A percentile compares a stretch with the other conserved stretches of the same genome.
phyloP scores from a whole-genome alignment of 1,284 basidiomycete genomes.

The Volvariella volvacea region DNA sequence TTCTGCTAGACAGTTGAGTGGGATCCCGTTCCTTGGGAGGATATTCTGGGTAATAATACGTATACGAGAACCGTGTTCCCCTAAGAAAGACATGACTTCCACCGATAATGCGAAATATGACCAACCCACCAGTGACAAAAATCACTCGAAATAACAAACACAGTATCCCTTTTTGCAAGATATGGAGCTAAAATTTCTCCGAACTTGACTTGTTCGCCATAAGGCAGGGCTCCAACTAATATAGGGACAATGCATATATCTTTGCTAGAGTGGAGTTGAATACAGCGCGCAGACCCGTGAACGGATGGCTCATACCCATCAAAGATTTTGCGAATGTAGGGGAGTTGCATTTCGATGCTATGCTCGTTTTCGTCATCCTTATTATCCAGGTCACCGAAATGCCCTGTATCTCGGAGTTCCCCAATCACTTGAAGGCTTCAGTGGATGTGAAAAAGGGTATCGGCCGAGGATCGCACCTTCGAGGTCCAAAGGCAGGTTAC shows the following conservation, averaged over 20 bases:
- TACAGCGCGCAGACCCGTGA: background rate
- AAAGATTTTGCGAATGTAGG: conserved; percentile 87
- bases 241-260: conserved; percentile 86
- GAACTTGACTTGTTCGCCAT: conserved; percentile 51
- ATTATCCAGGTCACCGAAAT: conserved; percentile 67
- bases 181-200: conserved; percentile 78
- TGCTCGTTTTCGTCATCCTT: conserved; percentile 90
- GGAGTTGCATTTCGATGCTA: conserved; percentile 96
- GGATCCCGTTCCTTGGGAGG: conserved; percentile 43
- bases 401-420: conserved; percentile 60
- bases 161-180: conserved; percentile 67
- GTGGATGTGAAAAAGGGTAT: conserved; percentile 1
- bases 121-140: conserved; percentile 90
- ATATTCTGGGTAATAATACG: conserved; percentile 78
- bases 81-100: conserved; percentile 30
- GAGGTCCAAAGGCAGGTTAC: conserved; percentile 72
- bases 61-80: conserved; percentile 88
- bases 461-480: conserved; percentile 50
- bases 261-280: conserved; percentile 31
- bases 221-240: conserved; percentile 79
- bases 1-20: conserved; percentile 43
- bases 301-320: conserved; percentile 47
- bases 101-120: background rate
- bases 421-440: conserved; percentile 29
- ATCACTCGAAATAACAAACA: conserved; percentile 92